Base-by-base conservation (phyloP, 2,329 filamentous ascomycete species). In the Ilyonectria destructans region DNA sequence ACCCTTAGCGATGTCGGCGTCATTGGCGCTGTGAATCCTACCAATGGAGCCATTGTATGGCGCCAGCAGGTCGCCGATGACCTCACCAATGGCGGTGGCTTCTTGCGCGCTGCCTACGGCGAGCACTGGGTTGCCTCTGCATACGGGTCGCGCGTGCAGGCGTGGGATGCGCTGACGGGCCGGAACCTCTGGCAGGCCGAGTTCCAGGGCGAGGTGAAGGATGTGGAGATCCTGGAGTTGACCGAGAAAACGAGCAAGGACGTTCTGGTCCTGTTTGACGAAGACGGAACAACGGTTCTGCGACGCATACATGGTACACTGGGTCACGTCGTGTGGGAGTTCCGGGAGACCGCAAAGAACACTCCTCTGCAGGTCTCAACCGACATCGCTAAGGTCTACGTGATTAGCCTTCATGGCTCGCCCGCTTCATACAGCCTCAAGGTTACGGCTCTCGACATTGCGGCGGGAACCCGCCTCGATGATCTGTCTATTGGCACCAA, bases 11-110 rank as follows among this genome's bases (percentile, higher is more conserved):
- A 98, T 65, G 88, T 95, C 56, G 90, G 91, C 43, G 89, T 98
- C 2, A 82, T 99, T 19, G 96, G 94, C 56, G 96, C 96, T 1
- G 88, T 98, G 54, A 97, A 98, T 75, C 96, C 96, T 2, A 92
- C 91, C 78, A 95, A 92, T 77, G 96, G 96, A 19, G 87, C 89
- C 2, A 79, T 98, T 17, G 88, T 98, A 2, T 99, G 96, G 96
- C 89, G 96, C 62, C 96, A 98, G 77, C 84, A 89, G 60, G 81
- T 97, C 52, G 83, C 87, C n/a, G 84, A 84, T 35, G 85, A 85
- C 55, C 74, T 82, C 37, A 85, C 85, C 51, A 80, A 81, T 58
- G 81, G 83, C 26, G 81, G 81, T 48, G 85, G 87, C n/a, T 83
- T 87, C 75, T 81, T 97, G 73, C 87, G 92, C 70, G 90, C 92